phyloP scores from a whole-genome alignment of 768 basidiomycete species.

The Fistulinella prunicolor region DNA sequence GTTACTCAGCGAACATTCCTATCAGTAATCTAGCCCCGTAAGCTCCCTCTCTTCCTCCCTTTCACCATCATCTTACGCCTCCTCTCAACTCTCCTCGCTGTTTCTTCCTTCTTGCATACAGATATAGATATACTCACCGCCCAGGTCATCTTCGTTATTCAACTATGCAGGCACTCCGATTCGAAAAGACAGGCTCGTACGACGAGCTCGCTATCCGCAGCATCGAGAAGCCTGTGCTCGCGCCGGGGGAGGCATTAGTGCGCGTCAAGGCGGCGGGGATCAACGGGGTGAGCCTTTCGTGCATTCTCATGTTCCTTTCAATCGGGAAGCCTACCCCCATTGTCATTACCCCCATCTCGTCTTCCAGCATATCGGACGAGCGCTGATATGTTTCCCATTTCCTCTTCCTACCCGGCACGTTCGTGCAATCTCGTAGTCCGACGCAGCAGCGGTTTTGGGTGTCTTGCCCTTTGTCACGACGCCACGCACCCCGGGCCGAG shows the following conservation, averaged over 20 bases:
- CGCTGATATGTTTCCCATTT: not conserved
- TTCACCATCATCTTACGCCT: not conserved
- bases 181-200: constrained; percentile 32
- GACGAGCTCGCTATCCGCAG: constrained; percentile 23
- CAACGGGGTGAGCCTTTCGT: constrained; percentile 27
- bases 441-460: constrained; percentile 29
- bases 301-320: not conserved
- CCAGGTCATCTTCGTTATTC: not conserved
- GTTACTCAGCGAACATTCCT: not conserved
- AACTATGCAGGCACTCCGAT: constrained; percentile 33
- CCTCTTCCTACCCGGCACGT: not conserved
- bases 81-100: not conserved
- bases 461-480: constrained; percentile 31
- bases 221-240: constrained; percentile 25
- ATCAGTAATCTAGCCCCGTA: constrained; percentile 4
- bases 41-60: not conserved
- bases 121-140: constrained; percentile 1
- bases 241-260: constrained; percentile 33
- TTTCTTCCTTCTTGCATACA: not conserved
- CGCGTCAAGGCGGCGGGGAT: constrained; percentile 33
- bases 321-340: not conserved
- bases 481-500: constrained; percentile 31
- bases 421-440: constrained; percentile 18
- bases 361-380: not conserved
- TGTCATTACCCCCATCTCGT: not conserved